Base-by-base conservation (phyloP, 2,329 filamentous ascomycete species). In the Fusarium chlamydosporum region DNA sequence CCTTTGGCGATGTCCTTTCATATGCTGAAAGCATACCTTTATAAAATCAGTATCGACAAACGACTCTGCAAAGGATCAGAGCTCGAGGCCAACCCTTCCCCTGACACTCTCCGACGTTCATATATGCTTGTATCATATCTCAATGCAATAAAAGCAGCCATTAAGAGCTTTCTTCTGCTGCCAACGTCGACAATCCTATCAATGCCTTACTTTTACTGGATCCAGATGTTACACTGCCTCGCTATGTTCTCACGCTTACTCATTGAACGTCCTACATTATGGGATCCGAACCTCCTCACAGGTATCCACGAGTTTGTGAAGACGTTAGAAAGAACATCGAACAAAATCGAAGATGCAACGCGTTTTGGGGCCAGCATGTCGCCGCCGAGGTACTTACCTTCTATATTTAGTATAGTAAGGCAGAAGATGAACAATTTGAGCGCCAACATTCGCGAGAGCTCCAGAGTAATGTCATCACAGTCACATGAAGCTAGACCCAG, bases 21-120 rank as follows among this genome's bases (percentile, higher is more conserved):
- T 38, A 29, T 56, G 26, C 37, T 64, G 4, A 34, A 67, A 42
- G 23, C 55, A 1, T 47, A 29, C 4, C 13, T 67, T 7, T 64
- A 59, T 15, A 68, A 68, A 3, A 45, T 68, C 7, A 37, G 43
- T 7, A 41, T 68, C 20, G 45, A 68, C 12, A 27, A 68, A 40
- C 45, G 41, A n/a, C 26, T 60, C 4, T 15, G 40, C 18, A 34
- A 52, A 40, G 9, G 33, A 13, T 11, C 31, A 3, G 26, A 40
- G 18, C 20, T 16, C 7, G 6, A 15, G 3, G 3, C 16, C 5
- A 20, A 37, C 12, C 38, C 48, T 11, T 61, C 61, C 1, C 27
- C 42, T 2, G 38, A 40, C 12, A 18, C 45, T 6, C n/a, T 60
- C 5, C 42, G 61, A 6, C 27, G 31, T 7, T 54, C 47, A 4